Base-by-base conservation (phyloP, 352 stramenopile genomes). In the Thraustochytrium striatum region DNA sequence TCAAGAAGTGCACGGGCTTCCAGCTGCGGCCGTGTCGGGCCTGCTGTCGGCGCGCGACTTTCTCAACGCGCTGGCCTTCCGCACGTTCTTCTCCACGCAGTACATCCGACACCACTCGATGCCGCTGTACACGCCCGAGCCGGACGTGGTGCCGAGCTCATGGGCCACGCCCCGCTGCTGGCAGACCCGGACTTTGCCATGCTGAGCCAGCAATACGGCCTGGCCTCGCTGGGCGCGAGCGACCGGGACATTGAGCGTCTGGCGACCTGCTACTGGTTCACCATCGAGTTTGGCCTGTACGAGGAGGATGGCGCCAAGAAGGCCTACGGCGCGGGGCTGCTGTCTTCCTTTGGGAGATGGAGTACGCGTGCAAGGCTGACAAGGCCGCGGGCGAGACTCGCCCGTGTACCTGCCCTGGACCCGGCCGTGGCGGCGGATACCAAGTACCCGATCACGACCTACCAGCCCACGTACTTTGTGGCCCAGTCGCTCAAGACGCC, bases 31-130 rank as follows among this genome's bases (percentile, higher is more conserved):
- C 1, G 94, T 99, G 3, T 90, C 93, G 25, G 95, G 95, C 30
- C 85, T 99, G 30, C 86, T 99, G n/a, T 96, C 91, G 41, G 96
- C 92, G 52, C 89, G 95, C 30, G 95, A 99, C 81, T 99, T 99
- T 83, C 85, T 99, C 7, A 98, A 98, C 84, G 95, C 92, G 38
- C 86, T 99, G 39, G 94, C 95, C 2, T 98, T 98, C 87, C 91
- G 94, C n/a, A 93, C 96, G 0, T 99, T 99, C 85, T 98, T 98
- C 86, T 97, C 89, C 38, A 99, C 95, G 3, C 94, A 97, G 88
- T 97, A 97, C 87, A 96, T 97, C 72, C 88, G 91, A 61, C 93
- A 98, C 88, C 90, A 97, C 81, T 96, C 90, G 62, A 94, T 90
- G 85, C 94, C 94, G 30, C 85, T 98, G 44, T 98, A 98, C 87